Evolutionary conservation across 129 eudicot species (phyloP).

Genomic region (Ambrosia trifida): DNA sequence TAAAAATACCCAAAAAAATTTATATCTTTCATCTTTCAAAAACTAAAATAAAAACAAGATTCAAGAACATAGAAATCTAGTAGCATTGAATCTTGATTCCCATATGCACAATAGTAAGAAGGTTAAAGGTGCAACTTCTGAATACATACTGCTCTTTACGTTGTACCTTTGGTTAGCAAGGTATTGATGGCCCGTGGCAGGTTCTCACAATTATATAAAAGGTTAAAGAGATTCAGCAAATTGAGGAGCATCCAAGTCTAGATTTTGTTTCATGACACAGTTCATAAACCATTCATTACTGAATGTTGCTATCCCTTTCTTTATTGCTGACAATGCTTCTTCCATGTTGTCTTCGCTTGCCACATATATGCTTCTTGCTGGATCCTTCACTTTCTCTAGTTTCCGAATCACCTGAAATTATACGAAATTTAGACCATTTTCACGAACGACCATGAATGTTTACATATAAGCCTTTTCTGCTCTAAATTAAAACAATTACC

Average conservation of each 20-base stretch:
- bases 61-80: neutral
- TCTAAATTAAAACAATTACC: neutral
- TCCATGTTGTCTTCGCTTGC: conserved; percentile 86
- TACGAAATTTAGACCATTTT: neutral
- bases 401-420: conserved; percentile 55
- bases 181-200: too few species aligned
- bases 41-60: neutral
- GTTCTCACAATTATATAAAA: neutral
- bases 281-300: conserved; percentile 85
- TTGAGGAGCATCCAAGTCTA: conserved; percentile 77
- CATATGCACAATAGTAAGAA: neutral
- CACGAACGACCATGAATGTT: neutral
- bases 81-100: neutral
- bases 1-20: neutral
- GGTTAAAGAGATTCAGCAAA: conserved; percentile 75
- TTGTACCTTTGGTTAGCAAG: too few species aligned
- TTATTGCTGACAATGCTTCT: conserved; percentile 70
- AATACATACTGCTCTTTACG: too few species aligned
- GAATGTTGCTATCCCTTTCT: conserved; percentile 69
- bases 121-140: neutral
- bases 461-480: neutral
- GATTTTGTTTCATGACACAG: conserved; percentile 91
- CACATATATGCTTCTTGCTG: conserved; percentile 54
- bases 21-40: neutral
- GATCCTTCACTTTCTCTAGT: conserved; percentile 40